Conservation (phyloP, 2,329 filamentous ascomycete species). For the Helicocarpus griseus region DNA sequence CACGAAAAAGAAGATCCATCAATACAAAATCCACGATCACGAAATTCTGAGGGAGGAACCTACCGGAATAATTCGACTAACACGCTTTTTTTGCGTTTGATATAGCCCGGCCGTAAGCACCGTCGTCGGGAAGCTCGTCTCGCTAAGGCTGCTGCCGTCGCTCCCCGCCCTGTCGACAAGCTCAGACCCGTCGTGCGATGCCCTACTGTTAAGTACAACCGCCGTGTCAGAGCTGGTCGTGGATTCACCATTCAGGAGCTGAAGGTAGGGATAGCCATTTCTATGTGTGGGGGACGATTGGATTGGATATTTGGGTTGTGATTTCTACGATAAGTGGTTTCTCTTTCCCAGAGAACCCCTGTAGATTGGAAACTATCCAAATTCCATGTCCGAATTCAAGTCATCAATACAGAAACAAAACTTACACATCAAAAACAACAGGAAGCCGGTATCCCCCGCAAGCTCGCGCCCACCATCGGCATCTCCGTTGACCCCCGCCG, state of each 20-base stretch:
- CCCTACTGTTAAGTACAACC: constrained; percentile 99
- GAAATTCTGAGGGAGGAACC: too few species aligned
- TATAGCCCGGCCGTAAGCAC: constrained; percentile 90
- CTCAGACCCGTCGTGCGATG: constrained; percentile 93
- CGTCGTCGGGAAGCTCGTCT: constrained; percentile 83
- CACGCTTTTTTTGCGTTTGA: not conserved
- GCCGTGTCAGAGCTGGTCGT: constrained; percentile 88
- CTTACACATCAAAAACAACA: constrained; percentile 29
- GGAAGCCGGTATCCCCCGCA: constrained; percentile 93
- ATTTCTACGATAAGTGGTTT: not conserved
- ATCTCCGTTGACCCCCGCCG: constrained; percentile 95
- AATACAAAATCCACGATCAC: too few species aligned
- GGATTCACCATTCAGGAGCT: constrained; percentile 96
- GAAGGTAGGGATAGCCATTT: constrained; percentile 60
- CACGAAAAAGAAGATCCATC: not conserved
- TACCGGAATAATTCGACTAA: too few species aligned
- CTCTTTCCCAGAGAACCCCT: not conserved
- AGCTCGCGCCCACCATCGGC: constrained; percentile 89
- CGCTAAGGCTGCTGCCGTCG: constrained; percentile 88
- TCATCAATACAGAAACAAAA: not conserved
- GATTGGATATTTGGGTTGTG: not conserved
- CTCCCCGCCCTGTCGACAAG: constrained; percentile 94
- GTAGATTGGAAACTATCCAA: not conserved
- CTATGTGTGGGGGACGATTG: not conserved
- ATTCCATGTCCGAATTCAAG: too few species aligned